These are phyloP conservation scores for Clitopilus hobsonii DNA, from an alignment of 768 basidiomycete genomes.

Conservation along the genomic window DNA sequence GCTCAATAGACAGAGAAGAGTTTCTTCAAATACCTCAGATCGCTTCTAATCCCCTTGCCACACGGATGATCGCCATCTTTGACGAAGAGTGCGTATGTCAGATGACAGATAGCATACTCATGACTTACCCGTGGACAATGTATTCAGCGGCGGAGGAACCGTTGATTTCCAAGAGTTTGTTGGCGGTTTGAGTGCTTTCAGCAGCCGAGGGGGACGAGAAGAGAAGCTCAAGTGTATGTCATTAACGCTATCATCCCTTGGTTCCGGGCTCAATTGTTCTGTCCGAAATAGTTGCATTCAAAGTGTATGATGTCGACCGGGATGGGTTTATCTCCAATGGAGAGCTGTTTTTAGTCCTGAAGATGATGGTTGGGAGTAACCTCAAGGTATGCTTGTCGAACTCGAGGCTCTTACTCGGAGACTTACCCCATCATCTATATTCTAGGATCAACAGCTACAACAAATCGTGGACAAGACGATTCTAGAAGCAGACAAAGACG, in stretches of 20 bases:
- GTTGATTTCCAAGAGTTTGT: constrained; percentile 99
- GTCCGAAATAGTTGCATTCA: constrained; percentile 82
- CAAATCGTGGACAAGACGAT: constrained; percentile 99
- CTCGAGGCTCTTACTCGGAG: constrained; percentile 3
- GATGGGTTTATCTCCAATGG: constrained; percentile 98
- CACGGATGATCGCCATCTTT: constrained; percentile 98
- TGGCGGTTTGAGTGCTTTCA: constrained; percentile 95
- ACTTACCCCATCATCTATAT: constrained; percentile 3
- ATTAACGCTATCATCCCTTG: background rate
- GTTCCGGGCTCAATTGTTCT: background rate
- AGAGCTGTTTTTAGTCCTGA: constrained; percentile 95
- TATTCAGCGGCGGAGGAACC: constrained; percentile 85
- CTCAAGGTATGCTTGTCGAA: constrained; percentile 61
- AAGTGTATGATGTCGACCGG: constrained; percentile 98
- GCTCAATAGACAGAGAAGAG: constrained; percentile 97
- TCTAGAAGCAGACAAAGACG: constrained; percentile 98
- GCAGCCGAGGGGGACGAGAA: constrained; percentile 92
- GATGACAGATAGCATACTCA: constrained; percentile 1
- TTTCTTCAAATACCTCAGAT: constrained; percentile 99
- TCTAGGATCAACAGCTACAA: constrained; percentile 93
- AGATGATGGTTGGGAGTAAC: constrained; percentile 99
- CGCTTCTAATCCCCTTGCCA: constrained; percentile 93
- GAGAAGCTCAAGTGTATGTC: constrained; percentile 91
- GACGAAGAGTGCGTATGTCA: constrained; percentile 85
- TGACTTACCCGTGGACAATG: constrained; percentile 2